Conservation (phyloP, 176 grass and related monocot species). For the Neostapfia colusana region DNA sequence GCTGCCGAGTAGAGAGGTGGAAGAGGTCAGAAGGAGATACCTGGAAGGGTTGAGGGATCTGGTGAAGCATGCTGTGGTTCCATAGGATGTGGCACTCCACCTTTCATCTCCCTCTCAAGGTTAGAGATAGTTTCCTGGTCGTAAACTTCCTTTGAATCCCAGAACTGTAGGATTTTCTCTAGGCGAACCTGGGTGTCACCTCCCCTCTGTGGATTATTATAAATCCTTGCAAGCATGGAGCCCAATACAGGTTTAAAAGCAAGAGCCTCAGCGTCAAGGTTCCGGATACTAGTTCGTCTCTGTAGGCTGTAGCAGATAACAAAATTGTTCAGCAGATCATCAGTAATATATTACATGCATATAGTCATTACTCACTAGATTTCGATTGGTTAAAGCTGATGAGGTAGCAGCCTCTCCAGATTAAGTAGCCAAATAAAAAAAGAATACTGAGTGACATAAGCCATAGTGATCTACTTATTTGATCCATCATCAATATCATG, state of each 20-base stretch:
- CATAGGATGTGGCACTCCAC: slow-evolving; percentile 34
- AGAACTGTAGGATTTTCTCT: slow-evolving; percentile 91
- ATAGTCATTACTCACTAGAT: not conserved
- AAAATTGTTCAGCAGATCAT: slow-evolving; percentile 17
- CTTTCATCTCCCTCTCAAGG: slow-evolving; percentile 86
- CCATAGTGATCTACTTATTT: not conserved
- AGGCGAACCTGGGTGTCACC: slow-evolving; percentile 68
- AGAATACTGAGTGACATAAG: not conserved
- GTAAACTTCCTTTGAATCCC: slow-evolving; percentile 91
- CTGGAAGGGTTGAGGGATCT: slow-evolving; percentile 50
- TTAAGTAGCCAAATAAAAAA: slow-evolving; percentile 22
- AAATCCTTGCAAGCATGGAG: slow-evolving; percentile 86
- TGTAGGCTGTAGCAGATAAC: slow-evolving; percentile 65
- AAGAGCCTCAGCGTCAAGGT: slow-evolving; percentile 84
- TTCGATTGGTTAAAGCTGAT: not conserved
- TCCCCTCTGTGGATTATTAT: slow-evolving; percentile 71
- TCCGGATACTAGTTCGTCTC: slow-evolving; percentile 57
- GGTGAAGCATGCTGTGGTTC: slow-evolving; percentile 43
- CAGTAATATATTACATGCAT: not conserved
- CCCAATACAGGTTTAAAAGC: slow-evolving; percentile 79
- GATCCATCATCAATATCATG: not conserved
- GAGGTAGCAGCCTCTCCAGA: slow-evolving; percentile 1
- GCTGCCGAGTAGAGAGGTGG: not conserved
- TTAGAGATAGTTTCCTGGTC: slow-evolving; percentile 64
- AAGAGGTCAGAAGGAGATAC: slow-evolving; percentile 29